phyloP scores from a whole-genome alignment of 164 flowering plant genomes.

The Umbellularia californica region DNA sequence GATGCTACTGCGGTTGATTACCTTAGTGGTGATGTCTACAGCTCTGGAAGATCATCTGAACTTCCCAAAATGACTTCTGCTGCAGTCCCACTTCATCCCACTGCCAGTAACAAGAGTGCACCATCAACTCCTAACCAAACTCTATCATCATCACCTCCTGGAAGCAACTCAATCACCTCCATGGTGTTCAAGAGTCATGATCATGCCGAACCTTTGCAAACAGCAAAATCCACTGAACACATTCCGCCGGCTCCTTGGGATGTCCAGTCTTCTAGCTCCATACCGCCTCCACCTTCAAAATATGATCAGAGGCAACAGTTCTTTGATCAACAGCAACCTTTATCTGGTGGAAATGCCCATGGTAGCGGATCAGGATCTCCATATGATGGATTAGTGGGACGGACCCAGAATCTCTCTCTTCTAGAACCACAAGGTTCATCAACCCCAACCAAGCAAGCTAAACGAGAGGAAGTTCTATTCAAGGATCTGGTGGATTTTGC shows the following conservation, averaged over 20 bases:
- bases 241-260: conserved; percentile 62
- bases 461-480: conserved; percentile 81
- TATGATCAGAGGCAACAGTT: conserved; percentile 77
- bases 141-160: conserved; percentile 10
- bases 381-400: conserved; percentile 58
- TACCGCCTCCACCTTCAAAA: conserved; percentile 86
- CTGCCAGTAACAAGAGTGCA: conserved; percentile 15
- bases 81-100: conserved; percentile 24
- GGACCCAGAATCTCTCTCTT: conserved; percentile 65
- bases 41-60: conserved; percentile 32
- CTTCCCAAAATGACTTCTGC: conserved; percentile 21
- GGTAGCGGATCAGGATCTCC: conserved; percentile 53
- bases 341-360: conserved; percentile 19
- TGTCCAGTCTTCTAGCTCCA: conserved; percentile 25
- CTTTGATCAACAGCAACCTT: conserved; percentile 46
- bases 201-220: conserved; percentile 31
- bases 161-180: conserved; percentile 22
- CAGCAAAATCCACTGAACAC: conserved; percentile 35
- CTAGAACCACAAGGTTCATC: conserved; percentile 26
- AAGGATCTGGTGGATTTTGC: conserved; percentile 82
- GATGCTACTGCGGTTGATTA: conserved; percentile 54
- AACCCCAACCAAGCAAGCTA: conserved; percentile 36
- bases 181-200: conserved; percentile 35
- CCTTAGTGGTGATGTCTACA: conserved; percentile 80
- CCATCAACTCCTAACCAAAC: background rate